phyloP scores from a whole-genome alignment of 495 filamentous ascomycete genomes.

The Annulohypoxylon stygium region DNA sequence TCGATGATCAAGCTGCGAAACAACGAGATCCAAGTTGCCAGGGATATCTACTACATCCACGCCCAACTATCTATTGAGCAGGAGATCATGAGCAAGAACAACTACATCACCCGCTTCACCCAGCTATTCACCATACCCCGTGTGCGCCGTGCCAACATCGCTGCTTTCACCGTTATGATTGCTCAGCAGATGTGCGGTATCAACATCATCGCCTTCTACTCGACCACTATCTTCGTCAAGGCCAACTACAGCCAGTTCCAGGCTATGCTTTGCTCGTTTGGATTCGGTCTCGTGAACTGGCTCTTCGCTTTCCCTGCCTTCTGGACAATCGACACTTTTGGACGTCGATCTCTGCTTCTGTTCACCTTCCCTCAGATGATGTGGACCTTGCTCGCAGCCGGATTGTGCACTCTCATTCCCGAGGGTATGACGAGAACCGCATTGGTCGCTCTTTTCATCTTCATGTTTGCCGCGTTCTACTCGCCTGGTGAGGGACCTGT shows the following conservation, averaged over 20 bases:
- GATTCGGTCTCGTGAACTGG: slow-evolving; percentile 86
- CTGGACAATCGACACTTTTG: slow-evolving; percentile 88
- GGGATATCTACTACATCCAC: slow-evolving; percentile 83
- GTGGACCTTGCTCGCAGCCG: slow-evolving; percentile 80
- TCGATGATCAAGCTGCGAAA: slow-evolving; percentile 73
- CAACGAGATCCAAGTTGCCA: slow-evolving; percentile 75
- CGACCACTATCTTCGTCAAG: slow-evolving; percentile 76
- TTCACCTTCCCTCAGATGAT: slow-evolving; percentile 91
- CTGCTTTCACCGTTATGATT: slow-evolving; percentile 77
- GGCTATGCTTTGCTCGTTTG: slow-evolving; percentile 79
- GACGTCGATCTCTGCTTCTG: slow-evolving; percentile 79
- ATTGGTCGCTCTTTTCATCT: slow-evolving; percentile 77
- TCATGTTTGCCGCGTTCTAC: slow-evolving; percentile 79
- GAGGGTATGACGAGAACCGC: slow-evolving; percentile 57
- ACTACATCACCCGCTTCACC: slow-evolving; percentile 65
- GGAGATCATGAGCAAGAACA: slow-evolving; percentile 52
- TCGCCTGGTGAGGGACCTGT: slow-evolving; percentile 86
- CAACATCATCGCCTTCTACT: slow-evolving; percentile 91
- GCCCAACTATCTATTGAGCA: slow-evolving; percentile 63
- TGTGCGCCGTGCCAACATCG: slow-evolving; percentile 70
- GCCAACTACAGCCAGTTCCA: slow-evolving; percentile 68
- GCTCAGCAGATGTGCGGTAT: slow-evolving; percentile 90
- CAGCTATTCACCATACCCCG: slow-evolving; percentile 72
- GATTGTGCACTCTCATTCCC: slow-evolving; percentile 77
- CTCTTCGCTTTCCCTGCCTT: slow-evolving; percentile 86